Evolutionary conservation across 495 filamentous ascomycete species (phyloP).

Genomic region (Penicilliopsis zonata): DNA sequence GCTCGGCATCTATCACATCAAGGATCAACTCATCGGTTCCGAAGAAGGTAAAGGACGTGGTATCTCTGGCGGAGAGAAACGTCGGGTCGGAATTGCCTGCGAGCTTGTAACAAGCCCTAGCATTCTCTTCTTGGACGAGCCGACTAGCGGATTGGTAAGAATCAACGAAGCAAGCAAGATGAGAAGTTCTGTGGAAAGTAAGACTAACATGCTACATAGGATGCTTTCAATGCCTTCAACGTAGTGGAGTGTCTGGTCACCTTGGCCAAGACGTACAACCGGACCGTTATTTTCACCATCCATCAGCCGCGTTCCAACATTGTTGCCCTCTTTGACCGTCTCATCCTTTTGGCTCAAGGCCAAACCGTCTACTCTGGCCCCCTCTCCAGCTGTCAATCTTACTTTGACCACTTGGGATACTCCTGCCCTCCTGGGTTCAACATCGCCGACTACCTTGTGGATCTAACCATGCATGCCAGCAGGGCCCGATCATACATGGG

Average conservation of each 20-base stretch:
- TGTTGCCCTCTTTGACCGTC: constrained; percentile 91
- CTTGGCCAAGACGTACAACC: constrained; percentile 86
- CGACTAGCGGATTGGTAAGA: constrained; percentile 73
- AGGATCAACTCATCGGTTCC: constrained; percentile 90
- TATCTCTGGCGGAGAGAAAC: constrained; percentile 94
- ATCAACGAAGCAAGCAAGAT: no score
- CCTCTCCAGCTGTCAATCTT: constrained; percentile 78
- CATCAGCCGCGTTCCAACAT: constrained; percentile 99
- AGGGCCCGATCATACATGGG: constrained; percentile 43
- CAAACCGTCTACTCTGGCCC: constrained; percentile 88
- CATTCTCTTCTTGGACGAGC: constrained; percentile 94
- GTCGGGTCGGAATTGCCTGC: constrained; percentile 92
- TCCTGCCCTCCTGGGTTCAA: constrained; percentile 94
- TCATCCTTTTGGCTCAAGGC: constrained; percentile 82
- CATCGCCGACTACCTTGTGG: constrained; percentile 94
- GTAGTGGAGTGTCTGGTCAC: constrained; percentile 94
- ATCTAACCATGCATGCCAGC: constrained; percentile 92
- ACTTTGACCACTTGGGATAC: constrained; percentile 87
- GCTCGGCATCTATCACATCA: constrained; percentile 84
- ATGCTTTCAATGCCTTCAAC: constrained; percentile 94
- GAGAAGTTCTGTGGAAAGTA: no score
- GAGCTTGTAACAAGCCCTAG: constrained; percentile 96
- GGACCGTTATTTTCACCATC: constrained; percentile 96
- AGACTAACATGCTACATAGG: no score
- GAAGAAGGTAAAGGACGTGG: constrained; percentile 91